Percentiles rank a stretch among this genome's conserved stretches.
Conservation (phyloP, 2,329 filamentous ascomycete species). For the Penicillium sp. region DNA sequence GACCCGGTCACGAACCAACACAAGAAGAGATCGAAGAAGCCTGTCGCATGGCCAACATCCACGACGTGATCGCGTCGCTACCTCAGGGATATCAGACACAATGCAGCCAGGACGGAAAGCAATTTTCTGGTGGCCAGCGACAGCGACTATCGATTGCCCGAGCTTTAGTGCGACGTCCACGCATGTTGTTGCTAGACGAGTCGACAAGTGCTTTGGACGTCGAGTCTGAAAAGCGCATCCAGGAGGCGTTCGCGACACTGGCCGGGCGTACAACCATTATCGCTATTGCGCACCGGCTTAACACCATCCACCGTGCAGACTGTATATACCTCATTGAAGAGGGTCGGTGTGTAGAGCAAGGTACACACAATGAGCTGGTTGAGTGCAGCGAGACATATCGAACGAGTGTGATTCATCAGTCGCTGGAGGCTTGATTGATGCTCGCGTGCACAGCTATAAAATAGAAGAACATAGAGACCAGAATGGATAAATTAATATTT, state of each 20-base stretch:
- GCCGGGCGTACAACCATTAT: slow-evolving; percentile 33
- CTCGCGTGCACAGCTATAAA: too few relatives aligned
- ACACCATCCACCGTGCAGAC: slow-evolving; percentile 55
- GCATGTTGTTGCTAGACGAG: slow-evolving; percentile 54
- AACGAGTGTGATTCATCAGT: slow-evolving; percentile 48
- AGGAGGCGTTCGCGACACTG: slow-evolving; percentile 33
- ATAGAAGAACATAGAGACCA: too few relatives aligned
- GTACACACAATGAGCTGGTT: slow-evolving; percentile 47
- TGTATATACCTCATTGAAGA: slow-evolving; percentile 65
- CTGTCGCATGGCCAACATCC: slow-evolving; percentile 62
- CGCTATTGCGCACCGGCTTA: slow-evolving; percentile 38
- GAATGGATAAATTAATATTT: too few relatives aligned
- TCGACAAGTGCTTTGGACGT: slow-evolving; percentile 55
- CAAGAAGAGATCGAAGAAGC: slow-evolving; percentile 60
- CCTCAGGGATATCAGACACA: slow-evolving; percentile 60
- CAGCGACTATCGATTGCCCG: slow-evolving; percentile 55
- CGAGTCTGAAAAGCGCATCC: slow-evolving; percentile 47
- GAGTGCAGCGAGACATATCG: slow-evolving; percentile 47
- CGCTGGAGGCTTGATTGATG: slow-evolving; percentile 26
- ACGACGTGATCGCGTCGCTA: slow-evolving; percentile 58
- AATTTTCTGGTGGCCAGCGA: slow-evolving; percentile 53
- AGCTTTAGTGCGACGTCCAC: slow-evolving; percentile 50
- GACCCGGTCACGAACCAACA: slow-evolving; percentile 50
- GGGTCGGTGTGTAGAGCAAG: slow-evolving; percentile 45
- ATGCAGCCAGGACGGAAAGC: slow-evolving; percentile 51